Evolutionary conservation across 805 yeast species (phyloP), one percentile per base, ranked within the genome.

Genomic region (Brettanomyces naardenensis): DNA sequence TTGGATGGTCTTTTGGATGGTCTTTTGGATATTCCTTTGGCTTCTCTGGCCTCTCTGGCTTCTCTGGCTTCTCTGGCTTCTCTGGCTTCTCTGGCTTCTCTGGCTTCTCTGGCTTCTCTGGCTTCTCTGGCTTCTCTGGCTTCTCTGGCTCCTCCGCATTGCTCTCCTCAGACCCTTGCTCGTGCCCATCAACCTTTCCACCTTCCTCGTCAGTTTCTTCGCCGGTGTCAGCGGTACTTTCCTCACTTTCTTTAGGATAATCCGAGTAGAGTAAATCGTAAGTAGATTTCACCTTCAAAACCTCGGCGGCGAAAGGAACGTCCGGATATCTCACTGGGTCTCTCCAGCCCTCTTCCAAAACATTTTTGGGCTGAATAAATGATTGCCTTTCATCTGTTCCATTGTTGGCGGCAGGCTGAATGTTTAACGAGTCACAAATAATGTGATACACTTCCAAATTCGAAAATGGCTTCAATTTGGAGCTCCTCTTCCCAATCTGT

Each of bases 371-470:
- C 9, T 40, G 36, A 4, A 66, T 49, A 14, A 64, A 37, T 0
- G 56, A 54, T n/a, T 10, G 15, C 5, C 14, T 7, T 25, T 46
- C 47, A 6, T 15, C 39, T 0, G 75, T 55, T 1, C 90, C 90
- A 47, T 82, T 81, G 47, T 79, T 81, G 1, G 68, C 57, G 6
- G 78, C 64, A 0, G 87, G 80, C 21, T 61, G 61, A 22, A 73
- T 33, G 21, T 54, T 52, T 39, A 84, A 59, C 1, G 82, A 65
- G 13, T 81, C 82, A 58, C 95, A 82, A 2, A 89, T 42, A 19
- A 89, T 67, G 46, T 80, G 75, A 58, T 86, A 89, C 4, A 89
- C 68, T 43, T 87, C 84, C 11, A 71, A 64, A 54, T 87, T 90
- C 9, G 68, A 61, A 49, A 89, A 82, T 4, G 95, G 95, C 44